Percentiles rank a stretch among this genome's conserved stretches.
phyloP scores from a whole-genome alignment of 116 monocot genomes.

The Papilionanthe hybrid region DNA sequence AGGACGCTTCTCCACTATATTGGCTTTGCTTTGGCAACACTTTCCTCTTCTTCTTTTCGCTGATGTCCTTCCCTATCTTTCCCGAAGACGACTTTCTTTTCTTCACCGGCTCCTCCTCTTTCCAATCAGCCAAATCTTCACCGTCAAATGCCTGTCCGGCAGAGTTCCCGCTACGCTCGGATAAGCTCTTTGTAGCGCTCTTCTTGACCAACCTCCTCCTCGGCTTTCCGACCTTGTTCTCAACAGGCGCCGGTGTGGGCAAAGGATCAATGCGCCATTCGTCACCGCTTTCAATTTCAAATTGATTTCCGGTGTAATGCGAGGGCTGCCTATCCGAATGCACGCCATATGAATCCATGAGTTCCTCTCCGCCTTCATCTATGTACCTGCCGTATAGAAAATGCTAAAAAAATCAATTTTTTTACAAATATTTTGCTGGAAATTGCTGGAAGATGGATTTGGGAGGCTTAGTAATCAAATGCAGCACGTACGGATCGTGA shows the following conservation, averaged over 20 bases:
- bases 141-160: conserved; percentile 14
- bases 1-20: no score
- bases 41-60: conserved; percentile 39
- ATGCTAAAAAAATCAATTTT: neutral
- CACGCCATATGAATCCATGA: no score
- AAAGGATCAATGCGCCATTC: conserved; percentile 67
- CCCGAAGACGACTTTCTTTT: conserved; percentile 22
- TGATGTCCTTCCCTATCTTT: conserved; percentile 28
- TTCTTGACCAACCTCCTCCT: conserved; percentile 78
- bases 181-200: conserved; percentile 22
- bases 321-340: conserved; percentile 48
- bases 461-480: no score
- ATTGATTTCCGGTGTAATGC: conserved; percentile 14
- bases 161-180: conserved; percentile 17
- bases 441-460: conserved; percentile 20
- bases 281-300: conserved; percentile 24
- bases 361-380: no score
- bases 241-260: conserved; percentile 50
- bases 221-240: conserved; percentile 34
- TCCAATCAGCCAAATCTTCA: conserved; percentile 55
- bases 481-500: conserved; percentile 23
- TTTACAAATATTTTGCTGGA: neutral
- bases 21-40: no score
- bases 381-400: conserved; percentile 36
- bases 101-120: conserved; percentile 26